Evolutionary conservation across 2,329 filamentous ascomycete species (phyloP), one percentile per base, ranked within the genome.

Genomic region (Nannizzia gypsea): DNA sequence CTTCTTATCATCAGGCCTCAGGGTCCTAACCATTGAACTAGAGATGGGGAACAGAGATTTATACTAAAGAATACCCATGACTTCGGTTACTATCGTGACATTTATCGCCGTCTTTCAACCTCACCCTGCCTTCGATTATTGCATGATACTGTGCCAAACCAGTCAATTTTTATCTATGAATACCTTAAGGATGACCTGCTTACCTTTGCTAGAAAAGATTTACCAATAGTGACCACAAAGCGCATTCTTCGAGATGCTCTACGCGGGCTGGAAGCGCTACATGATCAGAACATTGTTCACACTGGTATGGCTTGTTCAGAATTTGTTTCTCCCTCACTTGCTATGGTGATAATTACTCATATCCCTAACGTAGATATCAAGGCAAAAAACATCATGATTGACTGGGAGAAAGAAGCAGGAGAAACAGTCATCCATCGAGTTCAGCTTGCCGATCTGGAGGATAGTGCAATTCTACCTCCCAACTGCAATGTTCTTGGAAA

Each of bases 151-250:
- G 68, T 77, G 61, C 75, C 76, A 5, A 72, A 76, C 20, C 67
- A 74, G 62, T 73, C 71, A 31, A 74, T 78, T 68, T 77, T 78
- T 62, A 72, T 77, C 61, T 78, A 75, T 59, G 71, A 73, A 61
- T 77, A 77, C 66, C 67, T 77, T 62, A 72, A 68, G 3, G 73
- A 74, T 56, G 68, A 78, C 67, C 68, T 78, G 17, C 70, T 78
- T 60, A 69, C 68, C 63, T 70, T 78, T 60, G 72, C 68, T 59
- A 73, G 75, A 64, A 74, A 73, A 64, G 68, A 75, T 56, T 60
- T 77, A 24, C 66, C 74, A 6, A 61, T 74, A 46, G 42, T 66
- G 24, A 63, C 70, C 22, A 72, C 69, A 58, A 79, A 77, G 64
- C 67, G 69, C 56, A 73, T 78, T 46, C 69, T 79, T 26, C 74